Base-by-base conservation (phyloP, 805 yeast genomes). In the Limtongozyma cylindracea region DNA sequence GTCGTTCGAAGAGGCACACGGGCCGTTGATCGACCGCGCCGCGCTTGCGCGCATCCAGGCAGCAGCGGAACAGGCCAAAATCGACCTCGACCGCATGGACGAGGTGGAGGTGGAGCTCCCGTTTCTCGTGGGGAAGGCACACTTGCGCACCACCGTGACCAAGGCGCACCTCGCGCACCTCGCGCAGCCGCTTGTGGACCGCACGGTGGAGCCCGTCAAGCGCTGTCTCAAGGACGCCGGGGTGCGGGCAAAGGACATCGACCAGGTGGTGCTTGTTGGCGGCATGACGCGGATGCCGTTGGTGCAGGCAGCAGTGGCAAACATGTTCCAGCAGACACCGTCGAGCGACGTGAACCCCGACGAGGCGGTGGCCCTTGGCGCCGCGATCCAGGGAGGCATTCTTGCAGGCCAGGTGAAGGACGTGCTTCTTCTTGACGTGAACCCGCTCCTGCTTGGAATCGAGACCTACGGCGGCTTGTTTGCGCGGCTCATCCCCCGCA, bases 241-340 rank as follows among this genome's bases (percentile, higher is more conserved):
- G 18, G 45, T 74, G 29, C 51, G 62, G 19, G 50, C 67, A 6
- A 55, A 57, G 16, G 77, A 72, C 17, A 54, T 73, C 21, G 74
- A 73, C 36, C 80, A 74, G 39, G 64, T 74, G 15, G 61, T 74
- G 20, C 39, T 74, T 19, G 91, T 74, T 18, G 91, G 91, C 26
- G 91, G 91, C 30, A 74, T 74, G 91, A 73, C 91, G 4, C 53
- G 91, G 43, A 74, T 74, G 91, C 91, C 91, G 24, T 67, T 64
- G 43, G 63, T 74, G 27, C 49, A 78, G 28, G 54, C 53, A 18
- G 51, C 65, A 6, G 84, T 74, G 11, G 57, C 53, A 29, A 48
- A 49, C 7, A 30, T 68, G 10, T 72, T 74, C 38, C 53, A 57
- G 16, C 67, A 59, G 37, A 52, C 56, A 28, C 82, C 84, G 18